Conservation (phyloP, 148 eudicot species). For the Camellia sinensis region DNA sequence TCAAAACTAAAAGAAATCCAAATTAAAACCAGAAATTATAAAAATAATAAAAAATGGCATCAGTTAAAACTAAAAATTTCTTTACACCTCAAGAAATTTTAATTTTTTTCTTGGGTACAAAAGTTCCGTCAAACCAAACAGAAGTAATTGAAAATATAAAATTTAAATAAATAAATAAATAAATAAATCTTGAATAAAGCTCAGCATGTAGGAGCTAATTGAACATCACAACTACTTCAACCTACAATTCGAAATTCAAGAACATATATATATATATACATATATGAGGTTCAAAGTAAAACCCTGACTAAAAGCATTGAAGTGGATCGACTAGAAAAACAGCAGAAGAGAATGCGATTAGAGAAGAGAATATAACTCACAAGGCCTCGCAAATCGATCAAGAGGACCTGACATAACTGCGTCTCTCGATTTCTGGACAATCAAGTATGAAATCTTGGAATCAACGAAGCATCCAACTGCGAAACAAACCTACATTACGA, state of each 20-base stretch:
- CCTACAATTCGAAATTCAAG: background rate
- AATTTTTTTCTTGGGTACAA: background rate
- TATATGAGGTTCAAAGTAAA: background rate
- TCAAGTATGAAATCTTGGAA: slow-evolving; percentile 1
- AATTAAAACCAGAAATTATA: background rate
- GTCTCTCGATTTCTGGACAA: background rate
- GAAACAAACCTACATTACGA: background rate
- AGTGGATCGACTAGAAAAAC: background rate
- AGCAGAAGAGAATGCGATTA: background rate
- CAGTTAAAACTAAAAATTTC: background rate
- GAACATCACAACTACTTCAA: background rate
- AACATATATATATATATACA: background rate
- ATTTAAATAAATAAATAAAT: too few relatives aligned
- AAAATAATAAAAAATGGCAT: background rate
- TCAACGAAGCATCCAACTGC: slow-evolving; percentile 2
- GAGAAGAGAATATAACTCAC: slow-evolving; percentile 22
- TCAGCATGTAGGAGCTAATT: background rate
- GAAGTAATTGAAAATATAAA: background rate
- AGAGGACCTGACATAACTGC: slow-evolving; percentile 38
- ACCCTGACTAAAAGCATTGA: background rate
- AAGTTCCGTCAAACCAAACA: background rate
- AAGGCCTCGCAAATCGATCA: slow-evolving; percentile 46
- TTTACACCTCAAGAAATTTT: background rate
- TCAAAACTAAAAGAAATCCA: background rate
- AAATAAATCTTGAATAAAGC: background rate